These are phyloP conservation scores for Fagopyrum esculentum DNA, from an alignment of 148 eudicot genomes.

Conservation along the genomic window DNA sequence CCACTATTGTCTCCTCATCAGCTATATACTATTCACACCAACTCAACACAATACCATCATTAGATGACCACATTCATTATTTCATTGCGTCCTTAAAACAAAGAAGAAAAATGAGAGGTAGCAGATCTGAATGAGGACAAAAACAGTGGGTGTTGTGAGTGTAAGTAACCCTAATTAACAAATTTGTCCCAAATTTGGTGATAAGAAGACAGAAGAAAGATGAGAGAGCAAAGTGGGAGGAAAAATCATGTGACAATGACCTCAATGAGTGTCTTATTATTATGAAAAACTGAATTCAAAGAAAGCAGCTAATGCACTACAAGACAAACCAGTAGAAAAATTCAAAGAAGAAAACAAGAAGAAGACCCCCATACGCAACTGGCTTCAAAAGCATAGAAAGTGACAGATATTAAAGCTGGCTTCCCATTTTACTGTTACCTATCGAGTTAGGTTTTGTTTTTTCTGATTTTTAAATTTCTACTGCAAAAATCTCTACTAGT, in stretches of 20 bases:
- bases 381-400: neutral
- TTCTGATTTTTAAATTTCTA: too few species aligned
- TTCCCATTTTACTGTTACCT: too few species aligned
- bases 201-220: neutral
- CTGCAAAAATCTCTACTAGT: too few species aligned
- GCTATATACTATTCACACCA: slow-evolving; percentile 17
- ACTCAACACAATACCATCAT: slow-evolving; percentile 11
- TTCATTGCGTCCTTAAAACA: neutral
- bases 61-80: slow-evolving; percentile 14
- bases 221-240: slow-evolving; percentile 8
- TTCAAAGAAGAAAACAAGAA: neutral
- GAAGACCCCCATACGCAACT: too few species aligned
- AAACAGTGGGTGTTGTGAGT: neutral
- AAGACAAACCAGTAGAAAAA: slow-evolving; percentile 1
- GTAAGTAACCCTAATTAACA: slow-evolving; percentile 2
- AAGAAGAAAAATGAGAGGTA: neutral
- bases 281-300: slow-evolving; percentile 20
- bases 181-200: slow-evolving; percentile 1
- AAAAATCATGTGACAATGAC: slow-evolving; percentile 31
- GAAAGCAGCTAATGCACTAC: slow-evolving; percentile 14
- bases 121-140: neutral
- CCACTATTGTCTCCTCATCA: slow-evolving; percentile 25
- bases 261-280: slow-evolving; percentile 24
- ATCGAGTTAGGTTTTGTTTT: too few species aligned
- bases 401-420: too few species aligned